phyloP scores from a whole-genome alignment of 2,329 filamentous ascomycete species.

The Talaromyces marneffei region DNA sequence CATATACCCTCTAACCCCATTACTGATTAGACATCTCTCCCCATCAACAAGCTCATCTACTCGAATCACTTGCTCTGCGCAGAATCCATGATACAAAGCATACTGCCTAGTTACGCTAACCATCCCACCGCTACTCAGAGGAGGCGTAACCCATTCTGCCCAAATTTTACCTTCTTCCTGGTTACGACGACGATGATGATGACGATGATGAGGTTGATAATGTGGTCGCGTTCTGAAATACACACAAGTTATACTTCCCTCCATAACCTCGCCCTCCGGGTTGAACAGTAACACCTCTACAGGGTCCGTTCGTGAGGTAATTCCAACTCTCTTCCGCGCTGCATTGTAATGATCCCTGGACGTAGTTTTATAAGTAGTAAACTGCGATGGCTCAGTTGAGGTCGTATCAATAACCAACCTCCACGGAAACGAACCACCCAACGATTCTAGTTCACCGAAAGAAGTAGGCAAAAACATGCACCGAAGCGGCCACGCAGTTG shows the following conservation, averaged over 20 bases:
- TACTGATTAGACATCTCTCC: slow-evolving; percentile 83
- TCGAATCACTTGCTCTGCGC: slow-evolving; percentile 58
- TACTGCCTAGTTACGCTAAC: slow-evolving; percentile 76
- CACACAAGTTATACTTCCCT: slow-evolving; percentile 74
- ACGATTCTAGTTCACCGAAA: neutral
- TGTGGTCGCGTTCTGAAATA: slow-evolving; percentile 59
- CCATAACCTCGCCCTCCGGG: slow-evolving; percentile 63
- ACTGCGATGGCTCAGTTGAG: slow-evolving; percentile 51
- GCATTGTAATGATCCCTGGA: slow-evolving; percentile 64
- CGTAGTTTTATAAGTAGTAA: slow-evolving; percentile 83
- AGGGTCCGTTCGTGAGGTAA: slow-evolving; percentile 40
- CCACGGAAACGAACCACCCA: slow-evolving; percentile 33
- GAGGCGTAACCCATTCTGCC: slow-evolving; percentile 70
- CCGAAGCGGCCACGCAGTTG: slow-evolving; percentile 21
- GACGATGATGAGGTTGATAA: neutral
- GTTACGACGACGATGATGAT: neutral
- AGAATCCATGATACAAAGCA: slow-evolving; percentile 67
- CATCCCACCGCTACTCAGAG: slow-evolving; percentile 71
- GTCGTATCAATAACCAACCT: slow-evolving; percentile 49
- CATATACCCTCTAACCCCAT: slow-evolving; percentile 75
- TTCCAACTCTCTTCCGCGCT: slow-evolving; percentile 58
- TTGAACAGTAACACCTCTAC: slow-evolving; percentile 75
- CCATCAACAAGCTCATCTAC: slow-evolving; percentile 58
- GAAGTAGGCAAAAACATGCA: slow-evolving; percentile 25
- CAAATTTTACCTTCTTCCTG: neutral